These are phyloP conservation scores for Emericellopsis terricola DNA, from an alignment of 495 filamentous ascomycete species.

Conservation along the genomic window DNA sequence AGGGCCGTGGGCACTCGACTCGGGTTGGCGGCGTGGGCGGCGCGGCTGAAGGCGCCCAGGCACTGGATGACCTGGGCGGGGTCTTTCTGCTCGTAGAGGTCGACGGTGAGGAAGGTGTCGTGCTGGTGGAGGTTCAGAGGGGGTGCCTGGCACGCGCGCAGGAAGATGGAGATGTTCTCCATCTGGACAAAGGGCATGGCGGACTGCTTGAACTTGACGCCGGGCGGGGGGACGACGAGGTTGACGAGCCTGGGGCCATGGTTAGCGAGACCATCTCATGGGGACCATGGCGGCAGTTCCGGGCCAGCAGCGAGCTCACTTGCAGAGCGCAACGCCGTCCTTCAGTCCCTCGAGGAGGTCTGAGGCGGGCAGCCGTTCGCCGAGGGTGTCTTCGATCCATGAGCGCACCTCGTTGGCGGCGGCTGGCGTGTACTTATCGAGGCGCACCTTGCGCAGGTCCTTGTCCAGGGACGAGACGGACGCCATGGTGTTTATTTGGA, in stretches of 20 bases:
- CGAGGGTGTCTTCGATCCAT: constrained; percentile 80
- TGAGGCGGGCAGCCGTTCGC: constrained; percentile 44
- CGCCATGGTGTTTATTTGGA: constrained; percentile 75
- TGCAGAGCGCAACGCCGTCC: constrained; percentile 84
- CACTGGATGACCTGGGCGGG: constrained; percentile 94
- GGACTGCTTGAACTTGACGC: constrained; percentile 62
- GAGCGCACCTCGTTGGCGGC: constrained; percentile 69
- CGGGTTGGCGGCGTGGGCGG: constrained; percentile 63
- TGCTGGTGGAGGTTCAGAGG: constrained; percentile 81
- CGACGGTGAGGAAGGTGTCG: constrained; percentile 93
- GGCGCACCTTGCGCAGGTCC: constrained; percentile 82
- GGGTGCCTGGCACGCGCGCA: constrained; percentile 64
- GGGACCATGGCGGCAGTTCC: too few relatives aligned
- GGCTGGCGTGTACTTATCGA: constrained; percentile 85
- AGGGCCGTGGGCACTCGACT: constrained; percentile 53
- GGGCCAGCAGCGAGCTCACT: constrained; percentile 43
- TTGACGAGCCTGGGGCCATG: constrained; percentile 77
- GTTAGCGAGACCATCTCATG: too few relatives aligned
- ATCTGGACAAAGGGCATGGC: constrained; percentile 97
- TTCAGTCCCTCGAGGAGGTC: constrained; percentile 77
- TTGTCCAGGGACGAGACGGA: constrained; percentile 89
- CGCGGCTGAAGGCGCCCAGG: constrained; percentile 75
- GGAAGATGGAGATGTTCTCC: constrained; percentile 97
- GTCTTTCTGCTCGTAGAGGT: constrained; percentile 92
- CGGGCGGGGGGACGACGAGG: constrained; percentile 54